Conservation (phyloP, 306 rosid species). For the Begonia loranthoides region DNA sequence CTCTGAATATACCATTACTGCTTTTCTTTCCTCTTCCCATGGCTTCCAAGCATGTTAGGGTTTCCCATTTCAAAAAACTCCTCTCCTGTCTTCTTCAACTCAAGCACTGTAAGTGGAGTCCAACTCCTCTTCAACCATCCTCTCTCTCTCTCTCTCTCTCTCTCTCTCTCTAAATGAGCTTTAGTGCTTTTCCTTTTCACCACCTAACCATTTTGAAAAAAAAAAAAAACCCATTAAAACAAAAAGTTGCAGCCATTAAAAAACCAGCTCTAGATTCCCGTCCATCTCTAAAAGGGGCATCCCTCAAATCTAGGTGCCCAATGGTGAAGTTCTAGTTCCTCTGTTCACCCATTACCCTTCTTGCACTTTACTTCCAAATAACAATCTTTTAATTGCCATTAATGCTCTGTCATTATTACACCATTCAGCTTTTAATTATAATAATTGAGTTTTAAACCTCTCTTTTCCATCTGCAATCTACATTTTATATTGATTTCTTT, state of each 20-base stretch:
- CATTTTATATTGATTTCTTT: too few relatives aligned
- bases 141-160: not conserved
- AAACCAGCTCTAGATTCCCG: conserved; percentile 7
- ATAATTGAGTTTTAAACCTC: too few relatives aligned
- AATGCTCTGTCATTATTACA: too few relatives aligned
- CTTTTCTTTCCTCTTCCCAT: conserved; percentile 3
- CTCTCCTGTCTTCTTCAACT: conserved; percentile 37
- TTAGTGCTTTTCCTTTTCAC: conserved; percentile 88
- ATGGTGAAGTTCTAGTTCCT: not conserved
- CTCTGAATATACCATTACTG: conserved; percentile 15
- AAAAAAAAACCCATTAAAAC: conserved; percentile 40
- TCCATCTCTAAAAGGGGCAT: conserved; percentile 21
- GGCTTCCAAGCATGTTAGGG: conserved; percentile 31
- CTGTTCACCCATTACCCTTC: not conserved
- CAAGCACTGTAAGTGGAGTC: conserved; percentile 82
- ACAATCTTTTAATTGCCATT: too few relatives aligned
- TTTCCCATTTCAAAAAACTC: conserved; percentile 30
- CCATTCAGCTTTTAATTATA: too few relatives aligned
- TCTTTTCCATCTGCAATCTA: too few relatives aligned
- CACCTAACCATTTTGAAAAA: conserved; percentile 61
- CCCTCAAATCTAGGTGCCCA: conserved; percentile 3
- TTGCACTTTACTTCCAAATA: too few relatives aligned
- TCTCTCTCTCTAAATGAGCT: not conserved
- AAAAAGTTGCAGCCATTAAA: conserved; percentile 18
- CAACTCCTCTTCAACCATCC: conserved; percentile 83